Conservation (phyloP, 352 stramenopile species). For the Phytophthora pinifolia region DNA sequence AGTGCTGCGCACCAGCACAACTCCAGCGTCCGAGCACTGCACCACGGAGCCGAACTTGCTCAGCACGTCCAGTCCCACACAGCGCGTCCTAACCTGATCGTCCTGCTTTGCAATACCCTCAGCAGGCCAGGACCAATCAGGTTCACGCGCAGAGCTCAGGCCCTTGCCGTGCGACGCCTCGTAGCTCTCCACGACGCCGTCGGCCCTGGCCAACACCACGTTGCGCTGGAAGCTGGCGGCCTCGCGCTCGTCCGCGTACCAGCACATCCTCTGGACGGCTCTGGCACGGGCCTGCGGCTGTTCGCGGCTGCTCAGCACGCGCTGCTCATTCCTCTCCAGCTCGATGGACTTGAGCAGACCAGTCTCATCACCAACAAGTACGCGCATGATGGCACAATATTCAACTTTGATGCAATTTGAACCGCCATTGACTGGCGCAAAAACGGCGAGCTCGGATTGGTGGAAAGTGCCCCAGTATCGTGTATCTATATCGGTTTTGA, state of each 20-base stretch:
- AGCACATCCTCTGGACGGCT: conserved; percentile 59
- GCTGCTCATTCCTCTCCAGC: conserved; percentile 72
- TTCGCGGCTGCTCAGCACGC: conserved; percentile 45
- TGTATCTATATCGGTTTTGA: too few relatives aligned
- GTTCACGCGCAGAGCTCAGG: conserved; percentile 27
- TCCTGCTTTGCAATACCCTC: background rate
- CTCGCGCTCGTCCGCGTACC: conserved; percentile 55
- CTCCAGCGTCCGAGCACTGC: conserved; percentile 55
- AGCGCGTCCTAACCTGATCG: conserved; percentile 22
- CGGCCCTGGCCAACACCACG: conserved; percentile 58
- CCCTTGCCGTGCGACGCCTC: conserved; percentile 41
- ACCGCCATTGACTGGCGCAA: conserved; percentile 17
- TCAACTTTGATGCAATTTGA: background rate
- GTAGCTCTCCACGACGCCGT: conserved; percentile 72
- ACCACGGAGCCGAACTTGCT: conserved; percentile 67
- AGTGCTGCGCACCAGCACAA: conserved; percentile 56
- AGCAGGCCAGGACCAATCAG: conserved; percentile 49
- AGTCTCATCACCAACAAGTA: conserved; percentile 81
- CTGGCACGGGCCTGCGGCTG: conserved; percentile 50
- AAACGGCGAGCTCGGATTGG: conserved; percentile 9
- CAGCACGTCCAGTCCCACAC: conserved; percentile 61
- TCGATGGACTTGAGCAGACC: conserved; percentile 81
- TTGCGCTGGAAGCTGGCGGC: conserved; percentile 37
- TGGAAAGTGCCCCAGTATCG: background rate
- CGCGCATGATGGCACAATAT: conserved; percentile 45